Conservation (phyloP, 2,329 filamentous ascomycete genomes). For the Penicillium capsulatum region DNA sequence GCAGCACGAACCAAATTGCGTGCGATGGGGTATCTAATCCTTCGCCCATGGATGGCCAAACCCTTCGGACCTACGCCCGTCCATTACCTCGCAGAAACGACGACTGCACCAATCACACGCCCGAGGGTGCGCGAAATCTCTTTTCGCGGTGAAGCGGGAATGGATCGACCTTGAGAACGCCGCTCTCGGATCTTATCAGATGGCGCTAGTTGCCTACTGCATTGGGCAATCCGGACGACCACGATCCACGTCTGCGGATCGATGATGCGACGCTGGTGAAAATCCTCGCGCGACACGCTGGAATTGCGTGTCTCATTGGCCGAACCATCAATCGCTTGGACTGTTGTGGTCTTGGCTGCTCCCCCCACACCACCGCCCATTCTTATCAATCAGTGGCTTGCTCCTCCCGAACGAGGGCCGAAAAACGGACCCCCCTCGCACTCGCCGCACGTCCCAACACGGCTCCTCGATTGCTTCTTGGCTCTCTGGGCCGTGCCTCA, state of each 20-base stretch:
- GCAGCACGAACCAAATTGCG: conserved; percentile 4
- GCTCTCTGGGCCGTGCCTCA: no score
- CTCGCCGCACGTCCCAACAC: no score
- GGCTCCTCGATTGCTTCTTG: no score
- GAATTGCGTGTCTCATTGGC: conserved; percentile 5
- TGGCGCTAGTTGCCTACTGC: conserved; percentile 16
- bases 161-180: conserved; percentile 15
- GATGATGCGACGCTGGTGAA: conserved; percentile 9
- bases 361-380: conserved; percentile 5
- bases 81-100: conserved; percentile 22
- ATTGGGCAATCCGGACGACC: conserved; percentile 9
- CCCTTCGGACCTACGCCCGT: conserved; percentile 9
- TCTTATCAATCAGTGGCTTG: conserved; percentile 26
- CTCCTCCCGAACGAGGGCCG: conserved; percentile 9
- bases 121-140: conserved; percentile 2
- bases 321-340: background rate
- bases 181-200: conserved; percentile 27
- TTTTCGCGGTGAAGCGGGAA: conserved; percentile 16
- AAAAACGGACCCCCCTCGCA: conserved; percentile 12
- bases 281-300: background rate
- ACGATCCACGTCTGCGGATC: conserved; percentile 11
- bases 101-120: conserved; percentile 14
- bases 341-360: conserved; percentile 9
- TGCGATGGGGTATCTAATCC: conserved; percentile 13
- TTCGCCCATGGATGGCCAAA: conserved; percentile 13